phyloP scores from a whole-genome alignment of 495 filamentous ascomycete species.

The Penicillium pulvis region DNA sequence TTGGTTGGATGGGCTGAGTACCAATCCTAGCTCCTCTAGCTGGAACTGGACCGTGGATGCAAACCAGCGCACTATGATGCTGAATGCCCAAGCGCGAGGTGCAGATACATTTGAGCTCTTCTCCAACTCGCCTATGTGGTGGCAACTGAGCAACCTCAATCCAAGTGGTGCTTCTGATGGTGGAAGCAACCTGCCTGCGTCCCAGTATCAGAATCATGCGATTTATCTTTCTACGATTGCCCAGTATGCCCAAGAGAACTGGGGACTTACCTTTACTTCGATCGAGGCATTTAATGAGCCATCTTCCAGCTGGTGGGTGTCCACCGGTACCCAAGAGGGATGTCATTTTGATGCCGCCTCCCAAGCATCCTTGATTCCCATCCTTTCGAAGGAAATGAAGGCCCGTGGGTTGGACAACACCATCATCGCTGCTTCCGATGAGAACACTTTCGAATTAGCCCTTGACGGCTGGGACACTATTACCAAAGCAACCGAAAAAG shows the following conservation, averaged over 20 bases:
- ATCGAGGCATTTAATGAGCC: slow-evolving; percentile 22
- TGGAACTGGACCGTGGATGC: slow-evolving; percentile 22
- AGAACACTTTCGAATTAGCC: slow-evolving; percentile 12
- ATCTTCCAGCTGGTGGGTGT: slow-evolving; percentile 14
- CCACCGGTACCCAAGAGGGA: slow-evolving; percentile 18
- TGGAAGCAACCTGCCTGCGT: slow-evolving; percentile 17
- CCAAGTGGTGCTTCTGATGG: slow-evolving; percentile 14
- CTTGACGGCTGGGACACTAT: slow-evolving; percentile 15
- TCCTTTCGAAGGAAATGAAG: slow-evolving; percentile 12
- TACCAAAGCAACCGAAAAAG: slow-evolving; percentile 3
- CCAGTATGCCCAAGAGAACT: slow-evolving; percentile 12
- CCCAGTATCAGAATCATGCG: slow-evolving; percentile 19
- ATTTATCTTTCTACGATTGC: slow-evolving; percentile 19
- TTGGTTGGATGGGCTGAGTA: slow-evolving; percentile 15
- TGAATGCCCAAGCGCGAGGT: slow-evolving; percentile 12
- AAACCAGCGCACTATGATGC: slow-evolving; percentile 19
- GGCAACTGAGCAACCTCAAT: slow-evolving; percentile 16
- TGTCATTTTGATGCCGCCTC: slow-evolving; percentile 14
- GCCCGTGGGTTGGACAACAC: slow-evolving; percentile 10
- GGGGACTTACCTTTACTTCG: slow-evolving; percentile 19
- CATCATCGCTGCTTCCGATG: slow-evolving; percentile 15
- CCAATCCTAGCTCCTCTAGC: slow-evolving; percentile 15
- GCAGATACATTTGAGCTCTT: slow-evolving; percentile 20
- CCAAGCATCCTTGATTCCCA: slow-evolving; percentile 12
- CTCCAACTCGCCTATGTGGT: slow-evolving; percentile 21